phyloP scores from a whole-genome alignment of 805 yeast species.

The Komagataella pastoris region DNA sequence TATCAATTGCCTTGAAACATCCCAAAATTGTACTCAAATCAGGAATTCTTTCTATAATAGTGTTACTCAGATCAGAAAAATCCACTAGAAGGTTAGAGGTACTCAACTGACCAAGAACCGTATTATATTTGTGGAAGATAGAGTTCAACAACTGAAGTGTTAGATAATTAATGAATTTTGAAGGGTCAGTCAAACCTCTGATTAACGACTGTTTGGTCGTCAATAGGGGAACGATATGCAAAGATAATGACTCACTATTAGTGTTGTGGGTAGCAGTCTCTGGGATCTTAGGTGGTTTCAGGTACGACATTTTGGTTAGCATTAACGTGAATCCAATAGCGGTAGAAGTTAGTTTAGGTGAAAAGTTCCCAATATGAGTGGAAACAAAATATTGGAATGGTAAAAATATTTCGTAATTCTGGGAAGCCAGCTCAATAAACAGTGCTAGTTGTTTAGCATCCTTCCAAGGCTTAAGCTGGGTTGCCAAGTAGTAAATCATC shows the following conservation, averaged over 20 bases:
- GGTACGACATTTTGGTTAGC: background rate
- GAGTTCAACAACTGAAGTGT: background rate
- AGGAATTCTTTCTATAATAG: background rate
- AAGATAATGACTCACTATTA: background rate
- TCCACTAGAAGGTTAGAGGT: background rate
- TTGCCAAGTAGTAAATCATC: constrained; percentile 46
- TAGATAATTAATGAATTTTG: background rate
- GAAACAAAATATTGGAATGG: constrained; percentile 22
- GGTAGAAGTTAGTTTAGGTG: constrained; percentile 68
- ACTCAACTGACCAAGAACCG: background rate
- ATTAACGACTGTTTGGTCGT: background rate
- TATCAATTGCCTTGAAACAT: background rate
- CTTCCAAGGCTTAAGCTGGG: constrained; percentile 71
- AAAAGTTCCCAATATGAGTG: constrained; percentile 54
- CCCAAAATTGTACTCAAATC: background rate
- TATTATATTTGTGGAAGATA: background rate
- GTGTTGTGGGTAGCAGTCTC: background rate
- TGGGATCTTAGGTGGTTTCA: background rate
- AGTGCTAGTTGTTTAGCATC: constrained; percentile 43
- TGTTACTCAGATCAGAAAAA: background rate
- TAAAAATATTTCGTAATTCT: background rate
- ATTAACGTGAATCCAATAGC: constrained; percentile 69
- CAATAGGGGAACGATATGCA: background rate
- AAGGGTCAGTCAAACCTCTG: background rate
- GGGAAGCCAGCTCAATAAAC: background rate